Percentiles rank a stretch among this genome's conserved stretches.
These are phyloP conservation scores for Paecilomyces niveus DNA, from an alignment of 2,329 filamentous ascomycete species.

Conservation along the genomic window DNA sequence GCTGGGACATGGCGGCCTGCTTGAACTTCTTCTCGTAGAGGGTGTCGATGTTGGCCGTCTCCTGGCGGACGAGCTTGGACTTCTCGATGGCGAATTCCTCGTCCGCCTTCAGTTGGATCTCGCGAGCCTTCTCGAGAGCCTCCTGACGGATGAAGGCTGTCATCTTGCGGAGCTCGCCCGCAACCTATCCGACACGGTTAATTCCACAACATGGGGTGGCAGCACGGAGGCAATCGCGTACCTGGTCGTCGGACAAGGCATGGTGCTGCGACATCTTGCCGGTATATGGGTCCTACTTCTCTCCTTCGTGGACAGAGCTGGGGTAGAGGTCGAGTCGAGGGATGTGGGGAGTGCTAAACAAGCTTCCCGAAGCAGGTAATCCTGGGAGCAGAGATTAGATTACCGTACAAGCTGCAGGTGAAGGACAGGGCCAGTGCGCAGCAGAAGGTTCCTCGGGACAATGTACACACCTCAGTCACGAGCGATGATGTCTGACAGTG, in stretches of 20 bases:
- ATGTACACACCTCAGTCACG: not conserved
- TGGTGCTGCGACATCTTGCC: constrained; percentile 82
- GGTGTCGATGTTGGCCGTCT: constrained; percentile 85
- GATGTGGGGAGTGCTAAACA: constrained; percentile 1
- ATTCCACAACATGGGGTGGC: constrained; percentile 7
- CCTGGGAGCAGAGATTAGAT: constrained; percentile 8
- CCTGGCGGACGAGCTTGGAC: constrained; percentile 93
- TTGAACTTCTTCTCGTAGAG: constrained; percentile 99
- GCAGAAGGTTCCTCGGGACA: not conserved
- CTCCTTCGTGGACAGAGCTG: not conserved
- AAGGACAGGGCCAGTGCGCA: not conserved
- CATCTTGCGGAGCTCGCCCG: constrained; percentile 99
- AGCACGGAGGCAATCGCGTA: constrained; percentile 38
- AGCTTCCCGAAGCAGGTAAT: constrained; percentile 14
- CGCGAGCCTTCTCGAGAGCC: constrained; percentile 90
- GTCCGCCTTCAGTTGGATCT: constrained; percentile 97
- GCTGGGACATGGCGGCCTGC: constrained; percentile 95
- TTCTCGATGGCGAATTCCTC: constrained; percentile 99
- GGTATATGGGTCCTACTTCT: constrained; percentile 10
- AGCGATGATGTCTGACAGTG: not conserved
- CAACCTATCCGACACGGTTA: constrained; percentile 56
- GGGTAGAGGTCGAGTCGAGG: not conserved
- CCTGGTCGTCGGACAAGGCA: constrained; percentile 96
- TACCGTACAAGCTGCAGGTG: not conserved
- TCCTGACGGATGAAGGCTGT: constrained; percentile 99